phyloP scores from a whole-genome alignment of 257 asterid genomes.

The Solanum sitiens region DNA sequence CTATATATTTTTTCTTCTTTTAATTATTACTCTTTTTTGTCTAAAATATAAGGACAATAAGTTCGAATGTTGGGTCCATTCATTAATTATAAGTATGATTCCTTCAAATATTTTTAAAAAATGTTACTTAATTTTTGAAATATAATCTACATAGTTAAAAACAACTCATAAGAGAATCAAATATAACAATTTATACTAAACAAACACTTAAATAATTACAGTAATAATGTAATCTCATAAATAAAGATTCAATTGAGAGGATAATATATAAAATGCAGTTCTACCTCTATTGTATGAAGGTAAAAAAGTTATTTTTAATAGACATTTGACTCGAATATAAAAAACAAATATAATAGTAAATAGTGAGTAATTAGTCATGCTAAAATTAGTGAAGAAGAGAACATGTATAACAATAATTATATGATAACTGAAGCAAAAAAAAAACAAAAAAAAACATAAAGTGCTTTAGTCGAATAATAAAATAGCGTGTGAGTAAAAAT shows the following conservation, averaged over 20 bases:
- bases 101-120: background rate
- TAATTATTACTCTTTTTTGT: background rate
- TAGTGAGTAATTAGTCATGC: background rate
- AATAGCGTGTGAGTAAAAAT: background rate
- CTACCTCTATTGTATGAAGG: background rate
- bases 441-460: no score
- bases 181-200: background rate
- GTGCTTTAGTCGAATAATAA: no score
- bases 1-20: background rate
- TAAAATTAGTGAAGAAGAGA: background rate
- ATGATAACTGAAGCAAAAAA: no score
- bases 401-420: no score
- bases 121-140: background rate
- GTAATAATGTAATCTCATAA: background rate
- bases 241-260: fast-evolving
- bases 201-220: background rate
- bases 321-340: background rate
- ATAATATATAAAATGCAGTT: fast-evolving
- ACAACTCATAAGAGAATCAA: background rate
- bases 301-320: background rate
- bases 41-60: background rate
- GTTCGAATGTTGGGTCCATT: background rate
- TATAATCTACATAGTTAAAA: background rate
- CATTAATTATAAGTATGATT: background rate
- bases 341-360: background rate